Conservation (phyloP, 2,329 filamentous ascomycete species). For the Cordyceps fumosorosea region DNA sequence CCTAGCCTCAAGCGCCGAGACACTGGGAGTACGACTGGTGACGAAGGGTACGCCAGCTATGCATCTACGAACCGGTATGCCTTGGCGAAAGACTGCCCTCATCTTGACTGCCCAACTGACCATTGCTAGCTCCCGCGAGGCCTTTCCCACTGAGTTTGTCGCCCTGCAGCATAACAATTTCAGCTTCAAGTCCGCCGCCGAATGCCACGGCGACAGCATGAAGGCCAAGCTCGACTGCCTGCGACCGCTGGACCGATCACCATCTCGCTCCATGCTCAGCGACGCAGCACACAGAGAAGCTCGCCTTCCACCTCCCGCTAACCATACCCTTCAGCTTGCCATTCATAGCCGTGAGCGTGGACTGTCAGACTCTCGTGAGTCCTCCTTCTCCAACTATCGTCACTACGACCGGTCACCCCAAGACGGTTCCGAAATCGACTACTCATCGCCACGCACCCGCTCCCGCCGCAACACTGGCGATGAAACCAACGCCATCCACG, state of each 20-base stretch:
- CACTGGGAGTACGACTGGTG: constrained; percentile 22
- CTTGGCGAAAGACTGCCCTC: constrained; percentile 13
- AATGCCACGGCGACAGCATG: constrained; percentile 43
- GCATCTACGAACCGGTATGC: constrained; percentile 33
- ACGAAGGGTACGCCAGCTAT: constrained; percentile 40
- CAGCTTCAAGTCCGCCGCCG: constrained; percentile 39
- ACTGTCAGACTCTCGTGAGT: constrained; percentile 42
- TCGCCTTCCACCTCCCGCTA: constrained; percentile 29
- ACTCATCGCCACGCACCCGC: constrained; percentile 41
- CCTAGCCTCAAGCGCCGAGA: constrained; percentile 28
- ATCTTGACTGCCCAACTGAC: constrained; percentile 12
- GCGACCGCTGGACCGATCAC: constrained; percentile 39
- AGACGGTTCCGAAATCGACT: constrained; percentile 40
- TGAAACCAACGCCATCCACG: constrained; percentile 40
- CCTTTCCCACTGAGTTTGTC: constrained; percentile 33
- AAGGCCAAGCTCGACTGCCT: constrained; percentile 50
- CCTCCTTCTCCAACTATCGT: constrained; percentile 37
- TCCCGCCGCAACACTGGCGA: constrained; percentile 47
- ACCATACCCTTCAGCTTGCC: constrained; percentile 39
- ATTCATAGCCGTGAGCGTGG: constrained; percentile 28
- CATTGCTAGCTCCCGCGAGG: constrained; percentile 33
- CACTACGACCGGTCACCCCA: constrained; percentile 37
- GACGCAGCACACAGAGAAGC: constrained; percentile 34
- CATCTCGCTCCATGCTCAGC: constrained; percentile 36
- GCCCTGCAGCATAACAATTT: constrained; percentile 45